A percentile compares a stretch with the other conserved stretches of the same genome.
Conservation (phyloP, 192 early-diverging fungal species). For the Gryganskiella cystojenkinii region DNA sequence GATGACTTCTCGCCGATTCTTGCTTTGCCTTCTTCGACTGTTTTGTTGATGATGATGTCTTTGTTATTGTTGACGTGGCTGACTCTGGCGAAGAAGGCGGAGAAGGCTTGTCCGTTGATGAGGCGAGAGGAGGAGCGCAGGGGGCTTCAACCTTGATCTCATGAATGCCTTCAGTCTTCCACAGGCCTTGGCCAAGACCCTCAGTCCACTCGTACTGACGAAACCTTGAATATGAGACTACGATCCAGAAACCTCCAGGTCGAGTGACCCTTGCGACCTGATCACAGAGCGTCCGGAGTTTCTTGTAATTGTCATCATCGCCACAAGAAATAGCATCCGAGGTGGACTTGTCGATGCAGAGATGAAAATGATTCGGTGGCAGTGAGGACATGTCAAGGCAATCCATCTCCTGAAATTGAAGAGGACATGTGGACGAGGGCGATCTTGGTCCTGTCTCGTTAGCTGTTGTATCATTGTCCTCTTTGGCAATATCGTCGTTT, state of each 20-base stretch:
- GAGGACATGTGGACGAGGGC: constrained; percentile 10
- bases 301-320: constrained; percentile 30
- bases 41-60: too few species aligned
- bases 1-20: neutral
- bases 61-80: neutral
- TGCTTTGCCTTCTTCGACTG: neutral
- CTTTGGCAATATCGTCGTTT: neutral
- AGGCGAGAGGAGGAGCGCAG: too few species aligned
- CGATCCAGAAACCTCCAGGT: constrained; percentile 28
- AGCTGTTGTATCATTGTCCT: too few species aligned
- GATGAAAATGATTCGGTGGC: neutral
- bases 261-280: constrained; percentile 20
- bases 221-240: constrained; percentile 32
- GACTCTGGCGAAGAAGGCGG: neutral
- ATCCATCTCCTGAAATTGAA: constrained; percentile 33
- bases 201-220: constrained; percentile 36
- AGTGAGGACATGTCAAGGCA: constrained; percentile 37
- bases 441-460: neutral
- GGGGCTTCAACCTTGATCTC: constrained; percentile 13
- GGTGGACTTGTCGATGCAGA: constrained; percentile 38
- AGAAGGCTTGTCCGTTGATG: too few species aligned
- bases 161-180: constrained; percentile 25
- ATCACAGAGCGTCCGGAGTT: constrained; percentile 22
- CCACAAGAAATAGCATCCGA: constrained; percentile 40
- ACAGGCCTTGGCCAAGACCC: constrained; percentile 14